Base-by-base conservation (phyloP, 805 yeast genomes). In the Monosporozyma aerobia region DNA sequence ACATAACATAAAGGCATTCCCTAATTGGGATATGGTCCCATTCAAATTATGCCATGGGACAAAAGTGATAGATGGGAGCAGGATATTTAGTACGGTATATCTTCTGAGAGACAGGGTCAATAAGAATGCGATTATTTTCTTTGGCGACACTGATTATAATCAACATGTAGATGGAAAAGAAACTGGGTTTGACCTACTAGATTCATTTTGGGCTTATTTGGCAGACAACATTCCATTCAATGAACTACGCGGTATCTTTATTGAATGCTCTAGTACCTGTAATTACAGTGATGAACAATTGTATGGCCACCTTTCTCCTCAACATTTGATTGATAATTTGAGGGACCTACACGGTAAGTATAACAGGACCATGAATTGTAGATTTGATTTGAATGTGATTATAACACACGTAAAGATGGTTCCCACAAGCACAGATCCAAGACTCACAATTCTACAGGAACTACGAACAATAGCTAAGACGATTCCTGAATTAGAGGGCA, bases 281-380 rank as follows among this genome's bases (percentile, higher is more conserved):
- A 68, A 71, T 10, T 16, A 27, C 13, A 74, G 77, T 0, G 70
- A 73, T 1, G 67, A 71, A 9, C 76, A 79, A 2, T 61, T 88
- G 27, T 90, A 80, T 64, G 97, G 97, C 2, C 97, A 90, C 68
- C 63, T 90, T 68, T 82, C 85, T 11, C 95, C 97, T 3, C 59
- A 65, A 2, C 76, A 77, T 57, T 66, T 90, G 30, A 74, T 86
- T 11, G 62, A 69, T 5, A 96, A 88, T 61, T 69, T 90, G 14
- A 51, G 55, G 3, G 52, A 30, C 2, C 58, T 76, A 14, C 54
- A 54, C 11, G 52, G 58, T n/a, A 76, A 79, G 2, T 69, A 82
- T 39, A 22, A 30, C 10, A 5, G 54, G 63, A 29, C 75, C 71
- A 13, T 71, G 76, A 19, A 32, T 13, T 14, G 16, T 8, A 19